Evolutionary conservation across 805 yeast species (phyloP), one percentile per base, ranked within the genome.

Genomic region (Saturnispora hagleri): DNA sequence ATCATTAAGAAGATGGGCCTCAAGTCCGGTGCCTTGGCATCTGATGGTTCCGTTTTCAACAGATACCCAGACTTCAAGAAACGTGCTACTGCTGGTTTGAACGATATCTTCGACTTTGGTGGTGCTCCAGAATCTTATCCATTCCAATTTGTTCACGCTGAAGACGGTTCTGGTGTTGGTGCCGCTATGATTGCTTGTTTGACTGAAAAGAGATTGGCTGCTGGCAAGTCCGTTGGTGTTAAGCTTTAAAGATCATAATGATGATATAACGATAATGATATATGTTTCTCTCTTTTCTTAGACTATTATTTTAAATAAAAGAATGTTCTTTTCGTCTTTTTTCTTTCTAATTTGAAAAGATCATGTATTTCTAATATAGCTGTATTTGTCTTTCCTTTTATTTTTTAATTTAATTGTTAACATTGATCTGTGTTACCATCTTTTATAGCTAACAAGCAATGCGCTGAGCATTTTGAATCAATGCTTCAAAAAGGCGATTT

Each of bases 151-250:
- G 60, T 60, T 5, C 61, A 58, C 24, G 68, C 68, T 27, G 97
- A 91, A 73, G 98, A 93, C 73, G 99, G 98, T 60, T 84, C 93
- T 46, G 97, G 97, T 73, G 97, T 87, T 47, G 99, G 99, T 66
- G 99, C 98, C 51, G 99, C 98, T 46, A 79, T 91, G 62, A 90
- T 91, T 71, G 98, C 99, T 49, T 97, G 97, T 53, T 78, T 91
- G 71, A 87, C 97, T 53, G 81, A 84, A 70, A 76, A 81, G 70
- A 82, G 98, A 73, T 72, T 85, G 63, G 74, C 73, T 55, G 74
- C 77, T 52, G 89, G 89, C 48, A 69, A 74, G 63, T 80, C 87
- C 56, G 60, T 62, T 10, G 66, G 66, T 43, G 46, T 35, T 40
- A 42, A 28, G 31, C 27, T 24, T 24, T 44, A 44, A 42, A 27